A percentile compares a stretch with the other conserved stretches of the same genome.
phyloP scores from a whole-genome alignment of 164 flowering plant genomes.

The Taxillus chinensis region DNA sequence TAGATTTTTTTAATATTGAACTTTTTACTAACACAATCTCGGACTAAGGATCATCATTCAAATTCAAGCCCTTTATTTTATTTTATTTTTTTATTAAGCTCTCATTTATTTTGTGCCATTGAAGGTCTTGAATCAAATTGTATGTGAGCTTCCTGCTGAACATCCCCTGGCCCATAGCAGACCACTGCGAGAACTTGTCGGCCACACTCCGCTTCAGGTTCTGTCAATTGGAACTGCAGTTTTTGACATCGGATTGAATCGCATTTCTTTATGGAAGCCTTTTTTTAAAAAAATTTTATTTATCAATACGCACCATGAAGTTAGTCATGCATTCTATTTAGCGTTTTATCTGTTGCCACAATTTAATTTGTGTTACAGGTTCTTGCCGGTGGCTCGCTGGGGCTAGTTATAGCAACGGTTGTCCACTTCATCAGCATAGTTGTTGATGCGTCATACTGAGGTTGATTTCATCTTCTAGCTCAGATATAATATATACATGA shows the following conservation, averaged over 20 bases:
- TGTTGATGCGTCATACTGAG: not conserved
- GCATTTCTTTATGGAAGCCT: not conserved
- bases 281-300: too few relatives aligned
- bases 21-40: too few relatives aligned
- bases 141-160: constrained; percentile 86
- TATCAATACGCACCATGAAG: too few relatives aligned
- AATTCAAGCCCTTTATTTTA: too few relatives aligned
- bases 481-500: too few relatives aligned
- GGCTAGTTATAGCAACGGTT: constrained; percentile 25
- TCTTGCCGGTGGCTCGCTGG: constrained; percentile 41
- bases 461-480: not conserved
- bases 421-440: constrained; percentile 17
- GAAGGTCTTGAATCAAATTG: constrained; percentile 91
- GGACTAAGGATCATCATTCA: too few relatives aligned
- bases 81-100: not conserved
- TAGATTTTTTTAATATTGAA: too few relatives aligned
- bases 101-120: not conserved
- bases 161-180: constrained; percentile 89
- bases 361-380: constrained; percentile 21
- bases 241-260: not conserved
- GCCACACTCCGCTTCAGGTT: constrained; percentile 96
- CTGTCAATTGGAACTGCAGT: constrained; percentile 1
- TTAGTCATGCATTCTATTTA: too few relatives aligned
- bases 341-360: too few relatives aligned
- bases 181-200: constrained; percentile 92